These are phyloP conservation scores for Phytopythium boreale DNA, from an alignment of 352 stramenopile genomes.

Conservation along the genomic window DNA sequence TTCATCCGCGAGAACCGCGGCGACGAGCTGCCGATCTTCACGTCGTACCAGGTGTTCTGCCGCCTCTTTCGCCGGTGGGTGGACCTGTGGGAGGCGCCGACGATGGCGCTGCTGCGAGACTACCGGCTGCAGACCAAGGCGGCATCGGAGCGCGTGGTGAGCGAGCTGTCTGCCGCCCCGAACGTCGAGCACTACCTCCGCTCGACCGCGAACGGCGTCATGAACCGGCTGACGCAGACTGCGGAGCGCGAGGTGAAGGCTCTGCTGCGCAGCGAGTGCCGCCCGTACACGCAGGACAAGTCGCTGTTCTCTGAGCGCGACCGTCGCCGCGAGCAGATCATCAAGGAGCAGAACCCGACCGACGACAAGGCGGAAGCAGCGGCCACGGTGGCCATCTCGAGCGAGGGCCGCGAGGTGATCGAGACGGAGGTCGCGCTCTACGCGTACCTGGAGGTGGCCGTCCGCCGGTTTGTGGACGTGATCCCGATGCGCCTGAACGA, in stretches of 20 bases:
- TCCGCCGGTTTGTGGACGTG: conserved; percentile 27
- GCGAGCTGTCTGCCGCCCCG: conserved; percentile 10
- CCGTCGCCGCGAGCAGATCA: conserved; percentile 9
- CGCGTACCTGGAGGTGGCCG: conserved; percentile 31
- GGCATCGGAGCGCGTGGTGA: conserved; percentile 21
- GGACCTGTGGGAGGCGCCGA: conserved; percentile 30
- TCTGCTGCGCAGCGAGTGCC: conserved; percentile 23
- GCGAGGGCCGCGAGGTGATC: conserved; percentile 23
- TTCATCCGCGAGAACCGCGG: conserved; percentile 32
- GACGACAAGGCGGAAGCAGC: neutral
- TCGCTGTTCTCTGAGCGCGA: conserved; percentile 27
- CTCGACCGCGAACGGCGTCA: conserved; percentile 4
- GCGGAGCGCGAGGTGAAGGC: conserved; percentile 15
- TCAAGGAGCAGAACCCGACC: conserved; percentile 8
- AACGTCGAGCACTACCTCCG: conserved; percentile 26
- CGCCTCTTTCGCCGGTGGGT: conserved; percentile 39
- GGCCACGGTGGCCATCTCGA: conserved; percentile 14
- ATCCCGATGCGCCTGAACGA: conserved; percentile 37
- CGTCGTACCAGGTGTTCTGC: conserved; percentile 40
- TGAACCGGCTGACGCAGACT: conserved; percentile 12
- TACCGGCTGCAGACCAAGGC: conserved; percentile 26
- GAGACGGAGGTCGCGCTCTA: conserved; percentile 35
- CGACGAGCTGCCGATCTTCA: conserved; percentile 35
- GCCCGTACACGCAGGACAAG: conserved; percentile 36
- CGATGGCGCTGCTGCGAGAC: conserved; percentile 17